Conservation (phyloP, 768 basidiomycete genomes). For the Kwoniella newhampshirensis region DNA sequence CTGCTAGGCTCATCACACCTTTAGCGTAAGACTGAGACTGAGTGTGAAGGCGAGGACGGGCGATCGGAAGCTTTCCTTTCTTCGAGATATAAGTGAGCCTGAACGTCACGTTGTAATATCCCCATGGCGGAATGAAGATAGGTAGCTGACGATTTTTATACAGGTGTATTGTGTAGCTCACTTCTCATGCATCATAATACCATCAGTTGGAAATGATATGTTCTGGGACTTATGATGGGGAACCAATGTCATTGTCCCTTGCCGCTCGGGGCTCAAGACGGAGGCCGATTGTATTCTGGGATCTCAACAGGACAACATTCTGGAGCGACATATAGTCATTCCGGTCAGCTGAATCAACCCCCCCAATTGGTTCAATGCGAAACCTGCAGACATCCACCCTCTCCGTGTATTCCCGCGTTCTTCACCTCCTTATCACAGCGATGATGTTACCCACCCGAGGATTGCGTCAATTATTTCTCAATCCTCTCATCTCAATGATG, state of each 20-base stretch:
- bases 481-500: neutral
- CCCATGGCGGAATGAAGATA: too few relatives aligned
- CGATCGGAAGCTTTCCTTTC: too few relatives aligned
- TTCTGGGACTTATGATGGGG: too few relatives aligned
- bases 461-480: slow-evolving; percentile 18
- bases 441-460: slow-evolving; percentile 48
- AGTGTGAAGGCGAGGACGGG: neutral
- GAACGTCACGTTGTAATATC: neutral
- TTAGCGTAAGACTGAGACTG: slow-evolving; percentile 65
- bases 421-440: slow-evolving; percentile 15
- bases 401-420: neutral
- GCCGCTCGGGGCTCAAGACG: too few relatives aligned
- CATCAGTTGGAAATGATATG: too few relatives aligned
- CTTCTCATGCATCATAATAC: slow-evolving; percentile 27
- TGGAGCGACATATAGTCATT: too few relatives aligned
- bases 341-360: too few relatives aligned
- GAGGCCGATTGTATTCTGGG: too few relatives aligned
- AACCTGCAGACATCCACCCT: neutral
- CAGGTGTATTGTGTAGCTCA: slow-evolving; percentile 19
- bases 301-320: too few relatives aligned
- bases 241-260: too few relatives aligned
- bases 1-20: slow-evolving; percentile 88
- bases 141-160: neutral
- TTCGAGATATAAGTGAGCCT: slow-evolving; percentile 1
- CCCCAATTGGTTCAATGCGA: too few relatives aligned